These are phyloP conservation scores for Candida berthetii DNA, from an alignment of 805 yeast species.

Conservation along the genomic window DNA sequence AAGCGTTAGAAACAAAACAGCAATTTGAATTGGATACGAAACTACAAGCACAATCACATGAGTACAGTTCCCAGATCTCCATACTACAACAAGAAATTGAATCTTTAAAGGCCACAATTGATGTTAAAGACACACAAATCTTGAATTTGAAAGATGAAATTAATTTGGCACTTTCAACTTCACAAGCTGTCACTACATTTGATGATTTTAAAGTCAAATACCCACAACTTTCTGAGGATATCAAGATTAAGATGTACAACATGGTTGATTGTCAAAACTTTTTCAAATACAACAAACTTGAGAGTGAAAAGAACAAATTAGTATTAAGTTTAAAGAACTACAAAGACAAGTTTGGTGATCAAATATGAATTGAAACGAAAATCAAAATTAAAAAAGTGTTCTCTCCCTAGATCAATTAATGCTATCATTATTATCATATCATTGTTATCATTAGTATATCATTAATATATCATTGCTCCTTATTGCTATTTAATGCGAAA, in stretches of 20 bases:
- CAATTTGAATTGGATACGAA: background rate
- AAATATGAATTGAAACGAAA: too few relatives aligned
- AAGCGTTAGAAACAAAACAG: background rate
- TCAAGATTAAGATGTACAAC: constrained; percentile 5
- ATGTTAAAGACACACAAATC: constrained; percentile 1
- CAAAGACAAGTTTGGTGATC: too few relatives aligned
- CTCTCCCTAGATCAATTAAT: too few relatives aligned
- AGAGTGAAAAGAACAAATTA: constrained; percentile 1
- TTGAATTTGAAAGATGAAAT: constrained; percentile 2
- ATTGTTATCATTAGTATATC: background rate
- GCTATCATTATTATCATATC: background rate
- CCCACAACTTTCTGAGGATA: constrained; percentile 2
- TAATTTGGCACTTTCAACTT: background rate
- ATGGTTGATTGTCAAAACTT: constrained; percentile 3
- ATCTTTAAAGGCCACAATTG: background rate
- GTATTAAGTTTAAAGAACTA: background rate
- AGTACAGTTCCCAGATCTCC: background rate
- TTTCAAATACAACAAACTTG: constrained; percentile 4
- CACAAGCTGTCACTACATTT: background rate
- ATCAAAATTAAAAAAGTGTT: too few relatives aligned
- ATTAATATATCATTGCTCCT: background rate
- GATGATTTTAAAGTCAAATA: constrained; percentile 4
- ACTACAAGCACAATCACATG: background rate
- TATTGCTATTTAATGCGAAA: constrained; percentile 16
- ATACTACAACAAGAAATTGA: background rate